Evolutionary conservation across 331 rosid genomes (phyloP).

Genomic region (Phaseolus coccineus): DNA sequence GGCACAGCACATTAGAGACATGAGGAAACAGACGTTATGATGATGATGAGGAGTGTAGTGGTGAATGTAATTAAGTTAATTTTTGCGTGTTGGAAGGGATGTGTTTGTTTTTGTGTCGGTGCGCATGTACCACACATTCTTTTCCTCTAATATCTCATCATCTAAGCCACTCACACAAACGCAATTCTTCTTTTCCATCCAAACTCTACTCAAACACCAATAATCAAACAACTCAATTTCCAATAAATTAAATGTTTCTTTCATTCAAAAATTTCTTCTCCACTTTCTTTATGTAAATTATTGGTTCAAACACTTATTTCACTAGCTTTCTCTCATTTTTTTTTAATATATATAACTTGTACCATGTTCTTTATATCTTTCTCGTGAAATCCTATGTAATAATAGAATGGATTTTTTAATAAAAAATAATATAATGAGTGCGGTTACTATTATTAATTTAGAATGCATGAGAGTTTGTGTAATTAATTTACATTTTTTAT

Average conservation of each 20-base stretch:
- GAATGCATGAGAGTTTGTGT: too few species aligned
- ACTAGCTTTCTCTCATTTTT: too few species aligned
- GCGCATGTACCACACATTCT: constrained; percentile 21
- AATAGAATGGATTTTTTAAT: too few species aligned
- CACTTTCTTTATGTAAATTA: too few species aligned
- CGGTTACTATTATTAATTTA: too few species aligned
- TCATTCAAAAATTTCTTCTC: too few species aligned
- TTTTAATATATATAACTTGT: too few species aligned
- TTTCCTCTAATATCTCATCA: constrained; percentile 1
- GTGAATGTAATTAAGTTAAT: not conserved
- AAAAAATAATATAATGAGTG: too few species aligned
- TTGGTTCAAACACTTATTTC: too few species aligned
- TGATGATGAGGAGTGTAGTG: constrained; percentile 2
- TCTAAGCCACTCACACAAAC: not conserved
- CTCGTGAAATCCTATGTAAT: too few species aligned
- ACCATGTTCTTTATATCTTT: too few species aligned
- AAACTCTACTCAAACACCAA: not conserved
- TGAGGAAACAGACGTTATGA: constrained; percentile 5
- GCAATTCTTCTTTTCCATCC: not conserved
- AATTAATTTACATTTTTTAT: too few species aligned
- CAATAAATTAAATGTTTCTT: not conserved
- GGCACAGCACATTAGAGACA: constrained; percentile 18
- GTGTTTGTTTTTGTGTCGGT: constrained; percentile 43
- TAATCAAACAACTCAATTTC: not conserved
- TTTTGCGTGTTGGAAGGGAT: constrained; percentile 33